Base-by-base conservation (phyloP, 805 yeast genomes). In the Nakazawaea wyomingensis region DNA sequence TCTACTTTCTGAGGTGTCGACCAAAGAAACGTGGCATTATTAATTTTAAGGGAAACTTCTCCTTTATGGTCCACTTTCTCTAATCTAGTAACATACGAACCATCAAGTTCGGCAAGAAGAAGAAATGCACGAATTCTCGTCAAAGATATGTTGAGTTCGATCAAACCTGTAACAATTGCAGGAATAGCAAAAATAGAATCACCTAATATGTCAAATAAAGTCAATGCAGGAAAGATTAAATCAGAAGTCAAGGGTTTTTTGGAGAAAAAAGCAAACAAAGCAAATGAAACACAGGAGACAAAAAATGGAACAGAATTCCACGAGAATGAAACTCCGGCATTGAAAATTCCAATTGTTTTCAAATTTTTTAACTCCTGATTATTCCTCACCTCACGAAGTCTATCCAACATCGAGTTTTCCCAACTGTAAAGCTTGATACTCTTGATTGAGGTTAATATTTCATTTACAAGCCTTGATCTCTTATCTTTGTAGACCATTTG, bases 381-480 rank as follows among this genome's bases (percentile, higher is more conserved):
- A 50, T 82, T 78, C 65, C 89, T 71, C 22, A 76, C 68, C 44
- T 69, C 71, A 9, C 64, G 52, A 10, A 82, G 58, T 48, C 72
- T 74, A 17, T 65, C 62, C 29, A 78, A 52, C 79, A 81, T 78
- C 20, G 87, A 82, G 27, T 64, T 61, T 55, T 82, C 90, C 84
- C 86, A 82, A 0, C 85, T 78, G 52, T 80, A 82, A 21, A 82
- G 60, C 52, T 82, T 82, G 50, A 82, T 76, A 41, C 80, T 71
- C 53, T 81, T 82, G 39, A 82, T 77, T 24, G 80, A 71, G 30
- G 69, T 67, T 39, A 82, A 56, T 10, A 82, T 66, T 51, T 82
- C 90, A 14, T 75, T 68, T n/a, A 78, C 75, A 17, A 72, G 61
- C 14, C 74, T 69, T 2, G 82, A 74, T 62, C 90, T 69, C 18